phyloP scores from a whole-genome alignment of 2,329 filamentous ascomycete genomes.

The Curvularia sp. region DNA sequence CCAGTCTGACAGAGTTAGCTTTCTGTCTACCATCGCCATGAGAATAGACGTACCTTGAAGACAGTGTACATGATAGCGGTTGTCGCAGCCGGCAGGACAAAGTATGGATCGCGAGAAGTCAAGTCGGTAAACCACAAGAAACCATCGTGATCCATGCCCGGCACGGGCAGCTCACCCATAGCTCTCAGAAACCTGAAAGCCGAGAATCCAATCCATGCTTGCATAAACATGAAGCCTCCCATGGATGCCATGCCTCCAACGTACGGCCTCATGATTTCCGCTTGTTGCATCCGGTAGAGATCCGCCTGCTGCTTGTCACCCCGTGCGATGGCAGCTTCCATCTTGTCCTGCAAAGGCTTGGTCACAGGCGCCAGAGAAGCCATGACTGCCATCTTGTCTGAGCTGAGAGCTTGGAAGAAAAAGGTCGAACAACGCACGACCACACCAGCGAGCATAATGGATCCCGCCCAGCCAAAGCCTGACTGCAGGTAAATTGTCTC shows the following conservation, averaged over 20 bases:
- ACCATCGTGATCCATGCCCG: slow-evolving; percentile 74
- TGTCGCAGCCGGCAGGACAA: slow-evolving; percentile 71
- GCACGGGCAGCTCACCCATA: slow-evolving; percentile 81
- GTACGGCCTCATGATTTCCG: slow-evolving; percentile 56
- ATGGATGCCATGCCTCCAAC: slow-evolving; percentile 39
- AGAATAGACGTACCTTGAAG: slow-evolving; percentile 61
- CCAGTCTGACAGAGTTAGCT: slow-evolving; percentile 51
- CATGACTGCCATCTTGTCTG: slow-evolving; percentile 69
- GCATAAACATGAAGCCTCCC: slow-evolving; percentile 63
- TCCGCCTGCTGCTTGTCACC: slow-evolving; percentile 54
- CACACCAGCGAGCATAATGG: slow-evolving; percentile 71
- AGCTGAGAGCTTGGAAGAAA: slow-evolving; percentile 65
- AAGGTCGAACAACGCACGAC: slow-evolving; percentile 70
- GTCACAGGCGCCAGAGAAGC: slow-evolving; percentile 65
- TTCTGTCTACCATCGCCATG: slow-evolving; percentile 7
- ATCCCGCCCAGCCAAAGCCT: slow-evolving; percentile 82
- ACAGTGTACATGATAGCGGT: slow-evolving; percentile 64
- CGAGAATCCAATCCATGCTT: slow-evolving; percentile 77
- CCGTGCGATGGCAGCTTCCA: slow-evolving; percentile 54
- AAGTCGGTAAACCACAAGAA: slow-evolving; percentile 82
- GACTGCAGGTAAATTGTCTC: slow-evolving; percentile 82
- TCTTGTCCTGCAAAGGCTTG: slow-evolving; percentile 63
- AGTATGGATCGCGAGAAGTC: slow-evolving; percentile 77
- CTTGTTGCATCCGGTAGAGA: slow-evolving; percentile 57
- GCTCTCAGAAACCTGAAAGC: slow-evolving; percentile 77